Conservation (phyloP, 257 asterid species). For the Solanum pimpinellifolium region DNA sequence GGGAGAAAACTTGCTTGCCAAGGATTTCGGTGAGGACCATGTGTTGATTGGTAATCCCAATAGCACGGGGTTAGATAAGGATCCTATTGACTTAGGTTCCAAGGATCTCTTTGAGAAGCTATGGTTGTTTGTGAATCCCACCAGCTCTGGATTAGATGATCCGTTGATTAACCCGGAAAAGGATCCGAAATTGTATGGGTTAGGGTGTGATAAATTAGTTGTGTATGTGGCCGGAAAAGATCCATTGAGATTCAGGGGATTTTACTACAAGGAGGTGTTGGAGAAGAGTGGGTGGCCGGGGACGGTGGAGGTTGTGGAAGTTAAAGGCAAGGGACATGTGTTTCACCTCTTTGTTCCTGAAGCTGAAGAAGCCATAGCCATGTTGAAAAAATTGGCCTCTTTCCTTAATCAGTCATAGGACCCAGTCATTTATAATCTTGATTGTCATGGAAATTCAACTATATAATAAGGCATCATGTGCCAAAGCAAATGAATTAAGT, state of each 20-base stretch:
- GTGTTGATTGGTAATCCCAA: slow-evolving; percentile 36
- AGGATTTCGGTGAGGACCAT: background rate
- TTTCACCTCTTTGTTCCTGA: slow-evolving; percentile 27
- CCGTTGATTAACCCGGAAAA: slow-evolving; percentile 34
- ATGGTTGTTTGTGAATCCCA: slow-evolving; percentile 36
- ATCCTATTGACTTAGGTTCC: slow-evolving; percentile 13
- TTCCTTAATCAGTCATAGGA: slow-evolving; percentile 15
- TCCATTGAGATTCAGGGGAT: slow-evolving; percentile 26
- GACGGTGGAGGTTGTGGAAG: slow-evolving; percentile 33
- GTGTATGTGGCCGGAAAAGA: slow-evolving; percentile 40
- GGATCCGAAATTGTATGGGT: slow-evolving; percentile 19
- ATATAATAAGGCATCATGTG: background rate
- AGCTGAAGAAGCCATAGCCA: slow-evolving; percentile 7
- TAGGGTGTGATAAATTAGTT: slow-evolving; percentile 30
- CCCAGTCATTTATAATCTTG: background rate
- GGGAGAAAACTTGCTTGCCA: background rate
- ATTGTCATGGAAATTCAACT: background rate
- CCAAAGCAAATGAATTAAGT: background rate
- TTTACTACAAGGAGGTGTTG: slow-evolving; percentile 22
- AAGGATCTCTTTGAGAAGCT: slow-evolving; percentile 7
- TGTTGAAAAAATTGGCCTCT: slow-evolving; percentile 25
- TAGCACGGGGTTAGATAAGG: slow-evolving; percentile 41
- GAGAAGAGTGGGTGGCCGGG: slow-evolving; percentile 42
- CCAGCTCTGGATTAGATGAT: slow-evolving; percentile 40
- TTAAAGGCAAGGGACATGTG: slow-evolving; percentile 28